phyloP scores from a whole-genome alignment of 768 basidiomycete genomes.

The Russula compacta region DNA sequence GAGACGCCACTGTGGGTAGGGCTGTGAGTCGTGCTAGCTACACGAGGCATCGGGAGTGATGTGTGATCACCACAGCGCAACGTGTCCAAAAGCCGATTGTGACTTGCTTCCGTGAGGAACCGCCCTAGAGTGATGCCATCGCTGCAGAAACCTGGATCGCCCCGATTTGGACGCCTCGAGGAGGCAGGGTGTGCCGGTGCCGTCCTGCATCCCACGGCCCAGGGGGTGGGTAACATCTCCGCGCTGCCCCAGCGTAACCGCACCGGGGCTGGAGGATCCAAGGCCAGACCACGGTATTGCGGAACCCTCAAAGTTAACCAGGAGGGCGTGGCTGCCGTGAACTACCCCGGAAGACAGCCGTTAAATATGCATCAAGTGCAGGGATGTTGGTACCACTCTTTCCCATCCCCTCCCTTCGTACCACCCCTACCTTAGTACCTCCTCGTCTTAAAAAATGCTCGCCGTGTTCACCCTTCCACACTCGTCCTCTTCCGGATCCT shows the following conservation, averaged over 20 bases:
- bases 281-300: slow-evolving; percentile 13
- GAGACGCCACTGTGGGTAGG: slow-evolving; percentile 6
- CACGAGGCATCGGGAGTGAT: slow-evolving; percentile 9
- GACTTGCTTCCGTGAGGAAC: slow-evolving; percentile 1
- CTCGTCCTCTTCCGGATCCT: background rate
- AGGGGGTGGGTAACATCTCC: slow-evolving; percentile 4
- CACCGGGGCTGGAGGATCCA: slow-evolving; percentile 1
- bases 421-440: background rate
- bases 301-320: slow-evolving; percentile 12
- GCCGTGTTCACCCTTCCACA: slow-evolving; percentile 8
- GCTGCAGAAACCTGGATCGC: background rate
- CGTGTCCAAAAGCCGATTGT: slow-evolving; percentile 14
- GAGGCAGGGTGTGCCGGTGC: slow-evolving; percentile 1
- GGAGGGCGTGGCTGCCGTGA: slow-evolving; percentile 16
- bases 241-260: slow-evolving; percentile 14
- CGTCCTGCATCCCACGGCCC: slow-evolving; percentile 7
- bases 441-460: slow-evolving; percentile 6
- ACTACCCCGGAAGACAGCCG: slow-evolving; percentile 4
- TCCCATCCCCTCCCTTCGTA: background rate
- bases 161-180: slow-evolving; percentile 18
- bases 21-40: background rate
- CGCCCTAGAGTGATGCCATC: slow-evolving; percentile 14
- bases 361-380: slow-evolving; percentile 12
- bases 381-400: background rate
- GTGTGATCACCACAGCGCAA: slow-evolving; percentile 15